Evolutionary conservation across 176 grass and related monocot genomes (phyloP).

Genomic region (Cenchrus americanus): DNA sequence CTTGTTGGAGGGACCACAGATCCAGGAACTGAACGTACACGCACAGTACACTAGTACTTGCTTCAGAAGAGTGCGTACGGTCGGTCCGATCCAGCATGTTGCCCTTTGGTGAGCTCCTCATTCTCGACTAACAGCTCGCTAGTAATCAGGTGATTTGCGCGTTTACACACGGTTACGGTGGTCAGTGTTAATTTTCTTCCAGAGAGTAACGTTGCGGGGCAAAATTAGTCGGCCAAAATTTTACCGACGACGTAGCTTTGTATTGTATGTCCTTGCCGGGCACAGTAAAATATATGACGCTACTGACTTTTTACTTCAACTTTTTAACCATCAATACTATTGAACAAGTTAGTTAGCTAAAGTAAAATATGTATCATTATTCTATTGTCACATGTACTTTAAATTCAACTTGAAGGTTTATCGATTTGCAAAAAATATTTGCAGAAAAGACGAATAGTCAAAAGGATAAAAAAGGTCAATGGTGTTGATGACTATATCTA

Average conservation of each 20-base stretch:
- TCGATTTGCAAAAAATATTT: no score
- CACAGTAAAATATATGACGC: neutral
- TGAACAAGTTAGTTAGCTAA: no score
- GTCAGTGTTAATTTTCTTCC: neutral
- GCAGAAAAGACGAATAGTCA: no score
- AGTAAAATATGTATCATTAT: no score
- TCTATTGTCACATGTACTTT: no score
- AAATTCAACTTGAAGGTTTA: no score
- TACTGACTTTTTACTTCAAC: no score
- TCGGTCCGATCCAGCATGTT: neutral
- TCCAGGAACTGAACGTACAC: neutral
- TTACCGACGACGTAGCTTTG: neutral
- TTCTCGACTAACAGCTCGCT: neutral
- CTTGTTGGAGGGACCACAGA: neutral
- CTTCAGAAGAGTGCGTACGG: neutral
- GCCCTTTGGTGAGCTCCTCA: neutral
- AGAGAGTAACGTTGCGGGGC: neutral
- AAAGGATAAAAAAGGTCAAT: no score
- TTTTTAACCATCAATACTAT: no score
- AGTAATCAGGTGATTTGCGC: neutral
- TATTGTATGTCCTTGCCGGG: neutral
- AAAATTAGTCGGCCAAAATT: neutral
- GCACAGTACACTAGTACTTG: slow-evolving; percentile 15
- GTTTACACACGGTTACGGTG: neutral
- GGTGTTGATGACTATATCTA: no score